Conservation (phyloP, 148 eudicot genomes). For the Silene uniflora region DNA sequence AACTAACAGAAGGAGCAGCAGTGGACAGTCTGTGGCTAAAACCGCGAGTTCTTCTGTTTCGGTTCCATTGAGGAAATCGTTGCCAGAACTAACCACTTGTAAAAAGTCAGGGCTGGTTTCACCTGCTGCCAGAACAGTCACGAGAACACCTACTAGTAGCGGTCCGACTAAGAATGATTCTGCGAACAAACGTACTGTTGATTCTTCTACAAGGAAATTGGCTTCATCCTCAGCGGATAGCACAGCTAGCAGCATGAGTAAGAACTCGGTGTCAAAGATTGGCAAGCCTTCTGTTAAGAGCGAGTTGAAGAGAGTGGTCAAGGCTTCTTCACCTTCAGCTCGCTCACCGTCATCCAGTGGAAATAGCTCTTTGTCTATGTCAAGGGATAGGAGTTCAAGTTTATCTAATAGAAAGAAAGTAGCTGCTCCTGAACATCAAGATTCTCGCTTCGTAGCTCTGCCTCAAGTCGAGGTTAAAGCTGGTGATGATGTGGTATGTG, state of each 20-base stretch:
- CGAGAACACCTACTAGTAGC: constrained; percentile 40
- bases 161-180: constrained; percentile 43
- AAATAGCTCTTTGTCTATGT: constrained; percentile 41
- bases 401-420: constrained; percentile 52
- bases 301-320: constrained; percentile 26
- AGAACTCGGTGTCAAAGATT: constrained; percentile 41
- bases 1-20: constrained; percentile 64
- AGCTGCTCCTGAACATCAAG: constrained; percentile 56
- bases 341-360: constrained; percentile 42
- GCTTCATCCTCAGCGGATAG: constrained; percentile 56
- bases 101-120: constrained; percentile 43
- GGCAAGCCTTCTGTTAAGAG: constrained; percentile 21
- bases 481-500: constrained; percentile 93
- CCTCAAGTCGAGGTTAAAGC: constrained; percentile 89
- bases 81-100: constrained; percentile 62
- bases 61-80: constrained; percentile 51
- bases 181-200: constrained; percentile 36
- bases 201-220: constrained; percentile 50
- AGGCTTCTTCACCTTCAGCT: constrained; percentile 39
- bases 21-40: constrained; percentile 62
- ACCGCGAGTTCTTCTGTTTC: constrained; percentile 37
- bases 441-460: constrained; percentile 66
- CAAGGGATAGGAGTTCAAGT: constrained; percentile 47
- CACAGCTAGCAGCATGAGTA: constrained; percentile 46
- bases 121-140: constrained; percentile 44